Base-by-base conservation (phyloP, 495 filamentous ascomycete genomes). In the Penicillium ucsense region DNA sequence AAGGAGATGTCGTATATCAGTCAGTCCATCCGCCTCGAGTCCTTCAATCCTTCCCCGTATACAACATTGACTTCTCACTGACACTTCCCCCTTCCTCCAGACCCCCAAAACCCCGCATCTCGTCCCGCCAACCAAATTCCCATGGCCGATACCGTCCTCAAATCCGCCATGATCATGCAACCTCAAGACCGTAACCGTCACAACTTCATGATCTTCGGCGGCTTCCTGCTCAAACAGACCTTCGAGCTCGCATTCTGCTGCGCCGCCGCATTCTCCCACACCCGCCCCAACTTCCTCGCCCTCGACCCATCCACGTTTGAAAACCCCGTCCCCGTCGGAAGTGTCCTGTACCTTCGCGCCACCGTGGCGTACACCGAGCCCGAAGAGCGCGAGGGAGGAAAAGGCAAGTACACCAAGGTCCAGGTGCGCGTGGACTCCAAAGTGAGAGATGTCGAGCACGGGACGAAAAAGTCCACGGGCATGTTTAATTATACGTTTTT, bases 241-340 rank as follows among this genome's bases (percentile, higher is more conserved):
- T 90, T 90, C 56, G 88, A 94, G 64, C 74, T 94, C 1, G 86
- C 88, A n/a, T 94, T 94, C 67, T 88, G 83, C 63, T 88, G 85
- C 60, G 85, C 82, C n/a, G 85, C 88, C 0, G 80, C 83, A 4
- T 86, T 86, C 52, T 77, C 86, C 0, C 86, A 89, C 60, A 70
- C 76, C 0, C 72, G 86, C 0, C 88, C 88, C 3, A 86, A 80
- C 9, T 94, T 91, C 67, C 68, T 91, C 41, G 80, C 78, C 4
- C 73, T 89, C 2, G 88, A 91, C 42, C 88, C 88, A 0, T 83
- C 78, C 52, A 91, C 85, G 0, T 94, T 94, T 55, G 79, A 88
- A 47, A 87, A 89, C 49, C 85, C 88, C 0, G 88, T 91, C 0
- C 88, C 88, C 0, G 88, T 91, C 3, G 88, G 88, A 27, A 85